Percentiles rank a stretch among this genome's conserved stretches.
Conservation (phyloP, 768 basidiomycete species). For the Kwoniella dendrophila region DNA sequence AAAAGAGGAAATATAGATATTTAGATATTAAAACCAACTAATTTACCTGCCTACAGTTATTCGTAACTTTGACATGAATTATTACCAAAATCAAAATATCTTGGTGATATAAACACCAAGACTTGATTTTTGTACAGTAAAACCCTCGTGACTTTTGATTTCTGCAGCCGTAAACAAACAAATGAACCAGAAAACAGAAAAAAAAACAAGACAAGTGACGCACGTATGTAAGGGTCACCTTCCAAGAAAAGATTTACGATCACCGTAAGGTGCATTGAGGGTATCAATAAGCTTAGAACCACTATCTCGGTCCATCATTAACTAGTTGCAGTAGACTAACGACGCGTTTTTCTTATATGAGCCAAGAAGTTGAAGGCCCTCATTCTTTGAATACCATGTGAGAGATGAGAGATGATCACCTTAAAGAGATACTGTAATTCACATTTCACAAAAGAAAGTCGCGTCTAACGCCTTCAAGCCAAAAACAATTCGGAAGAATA, state of each 20-base stretch:
- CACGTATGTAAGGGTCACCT: background rate
- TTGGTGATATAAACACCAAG: too few relatives aligned
- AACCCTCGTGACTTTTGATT: background rate
- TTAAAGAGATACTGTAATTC: too few relatives aligned
- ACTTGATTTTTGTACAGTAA: too few relatives aligned
- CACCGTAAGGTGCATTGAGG: background rate
- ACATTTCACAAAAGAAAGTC: constrained; percentile 12
- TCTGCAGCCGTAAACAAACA: background rate
- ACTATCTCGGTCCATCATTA: background rate
- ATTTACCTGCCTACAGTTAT: too few relatives aligned
- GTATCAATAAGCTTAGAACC: constrained; percentile 2
- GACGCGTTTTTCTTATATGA: background rate
- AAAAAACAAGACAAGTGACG: constrained; percentile 1
- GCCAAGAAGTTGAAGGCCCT: too few relatives aligned
- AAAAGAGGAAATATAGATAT: background rate
- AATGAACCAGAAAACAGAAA: background rate
- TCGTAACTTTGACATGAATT: too few relatives aligned
- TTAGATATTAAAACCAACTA: too few relatives aligned
- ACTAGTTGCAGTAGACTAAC: background rate
- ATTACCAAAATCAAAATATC: too few relatives aligned
- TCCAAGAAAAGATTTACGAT: background rate
- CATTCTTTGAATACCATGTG: too few relatives aligned
- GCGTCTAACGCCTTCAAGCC: background rate
- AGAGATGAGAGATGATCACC: too few relatives aligned
- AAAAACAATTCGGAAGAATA: background rate